Base-by-base conservation (phyloP, 164 flowering plant species). In the Kalanchoe fedtschenkoi region DNA sequence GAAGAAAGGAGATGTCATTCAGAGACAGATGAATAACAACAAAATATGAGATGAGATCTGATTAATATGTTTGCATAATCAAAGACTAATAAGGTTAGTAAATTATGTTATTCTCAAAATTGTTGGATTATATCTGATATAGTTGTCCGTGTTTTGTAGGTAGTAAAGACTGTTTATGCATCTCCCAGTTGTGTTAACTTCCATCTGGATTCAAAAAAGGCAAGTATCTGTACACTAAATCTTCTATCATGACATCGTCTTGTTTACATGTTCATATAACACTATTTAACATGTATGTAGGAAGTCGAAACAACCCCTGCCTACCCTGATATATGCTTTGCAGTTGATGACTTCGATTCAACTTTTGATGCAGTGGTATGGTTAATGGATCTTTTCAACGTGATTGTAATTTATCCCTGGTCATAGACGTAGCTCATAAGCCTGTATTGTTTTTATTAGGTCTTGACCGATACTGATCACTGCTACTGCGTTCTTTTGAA, bases 291-390 rank as follows among this genome's bases (percentile, higher is more conserved):
- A 10, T 69, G 41, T 65, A 38, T 78, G 55, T 74, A 95, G 99
- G 99, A 86, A 79, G 88, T 71, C 34, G 97, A 87, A 74, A 89
- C 99, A 62, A 72, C 76, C 29, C 89, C 96, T 76, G 97, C 99
- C 29, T 95, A 91, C 75, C 99, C 99, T 72, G 95, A 95, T 76
- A 89, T 95, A 55, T 91, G 97, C 77, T 91, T 95, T 80, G 95
- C 97, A 33, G 79, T 95, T 62, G 97, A 95, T 80, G 99, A 95
- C 75, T 95, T 91, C 47, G 97, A 95, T 74, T 91, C 99, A 65
- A 91, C 97, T 51, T 91, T 91, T 77, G 97, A 83, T 76, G 88
- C 93, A 44, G 95, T 95, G 91, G 97, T 91, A 87, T 78, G 73
- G 11, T 66, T n/a, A 46, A 55, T 32, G 10, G 16, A 44, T 19